A percentile compares a stretch with the other conserved stretches of the same genome.
Conservation (phyloP, 1,284 basidiomycete genomes). For the Xanthoconium separans region DNA sequence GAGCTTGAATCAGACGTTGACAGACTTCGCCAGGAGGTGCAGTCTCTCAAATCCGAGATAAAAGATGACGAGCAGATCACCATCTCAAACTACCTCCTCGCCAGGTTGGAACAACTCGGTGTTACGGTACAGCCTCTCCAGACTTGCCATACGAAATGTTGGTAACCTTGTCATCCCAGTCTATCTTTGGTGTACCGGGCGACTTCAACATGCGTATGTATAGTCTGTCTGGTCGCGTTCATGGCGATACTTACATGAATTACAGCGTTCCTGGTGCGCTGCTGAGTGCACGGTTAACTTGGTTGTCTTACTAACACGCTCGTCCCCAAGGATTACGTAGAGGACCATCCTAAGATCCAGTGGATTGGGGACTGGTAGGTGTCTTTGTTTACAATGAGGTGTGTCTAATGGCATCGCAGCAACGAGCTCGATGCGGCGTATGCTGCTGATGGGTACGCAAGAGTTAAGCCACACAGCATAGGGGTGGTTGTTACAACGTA, state of each 20-base stretch:
- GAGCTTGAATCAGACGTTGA: constrained; percentile 51
- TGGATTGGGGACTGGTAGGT: constrained; percentile 89
- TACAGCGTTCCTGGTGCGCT: constrained; percentile 52
- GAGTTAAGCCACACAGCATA: constrained; percentile 72
- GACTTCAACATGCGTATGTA: constrained; percentile 82
- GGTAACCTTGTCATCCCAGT: constrained; percentile 34
- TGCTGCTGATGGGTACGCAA: constrained; percentile 93
- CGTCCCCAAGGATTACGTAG: constrained; percentile 70
- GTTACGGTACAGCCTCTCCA: constrained; percentile 48
- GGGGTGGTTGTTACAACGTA: constrained; percentile 80
- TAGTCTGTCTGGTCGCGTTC: not conserved
- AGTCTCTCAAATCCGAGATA: constrained; percentile 37
- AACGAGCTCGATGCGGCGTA: constrained; percentile 89
- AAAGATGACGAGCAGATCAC: constrained; percentile 49
- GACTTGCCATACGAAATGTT: not conserved
- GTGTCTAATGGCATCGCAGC: constrained; percentile 36
- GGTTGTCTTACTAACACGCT: not conserved
- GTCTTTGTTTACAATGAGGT: not conserved
- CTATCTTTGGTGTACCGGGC: constrained; percentile 87
- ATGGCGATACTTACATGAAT: not conserved
- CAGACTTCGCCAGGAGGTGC: constrained; percentile 54
- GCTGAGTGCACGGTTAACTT: not conserved
- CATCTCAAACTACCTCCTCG: constrained; percentile 70
- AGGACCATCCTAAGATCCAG: constrained; percentile 74
- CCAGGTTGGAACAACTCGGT: constrained; percentile 65